A percentile compares a stretch with the other conserved stretches of the same genome.
Conservation (phyloP, 2,329 filamentous ascomycete genomes). For the Ceratocystis huliohia region DNA sequence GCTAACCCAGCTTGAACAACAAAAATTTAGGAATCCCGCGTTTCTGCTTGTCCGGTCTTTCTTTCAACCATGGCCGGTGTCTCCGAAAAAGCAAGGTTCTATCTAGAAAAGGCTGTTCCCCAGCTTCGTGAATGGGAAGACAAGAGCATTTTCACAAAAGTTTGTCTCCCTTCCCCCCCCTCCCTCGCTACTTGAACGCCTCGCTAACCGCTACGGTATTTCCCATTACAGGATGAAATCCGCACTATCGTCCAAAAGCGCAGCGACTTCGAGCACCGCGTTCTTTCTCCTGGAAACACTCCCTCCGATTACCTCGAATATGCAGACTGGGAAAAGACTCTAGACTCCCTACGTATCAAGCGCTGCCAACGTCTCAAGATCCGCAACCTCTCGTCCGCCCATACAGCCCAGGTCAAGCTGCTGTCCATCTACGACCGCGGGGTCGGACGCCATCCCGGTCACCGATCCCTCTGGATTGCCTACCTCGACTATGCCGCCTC, state of each 20-base stretch:
- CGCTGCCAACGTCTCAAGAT: conserved; percentile 70
- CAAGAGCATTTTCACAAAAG: conserved; percentile 79
- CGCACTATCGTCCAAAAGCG: conserved; percentile 76
- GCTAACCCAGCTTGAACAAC: too few relatives aligned
- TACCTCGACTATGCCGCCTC: conserved; percentile 72
- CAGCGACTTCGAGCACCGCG: conserved; percentile 82
- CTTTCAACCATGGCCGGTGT: conserved; percentile 56
- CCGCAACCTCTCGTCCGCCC: conserved; percentile 49
- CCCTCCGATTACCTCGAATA: conserved; percentile 75
- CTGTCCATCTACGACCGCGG: conserved; percentile 83
- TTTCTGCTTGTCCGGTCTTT: background rate
- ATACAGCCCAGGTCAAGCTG: conserved; percentile 67
- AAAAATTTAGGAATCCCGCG: too few relatives aligned
- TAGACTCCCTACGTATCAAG: conserved; percentile 68
- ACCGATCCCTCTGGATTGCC: conserved; percentile 72
- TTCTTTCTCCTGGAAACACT: conserved; percentile 67
- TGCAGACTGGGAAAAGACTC: conserved; percentile 55
- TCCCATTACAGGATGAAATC: conserved; percentile 61
- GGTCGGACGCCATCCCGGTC: conserved; percentile 71
- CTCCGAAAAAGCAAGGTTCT: conserved; percentile 89
- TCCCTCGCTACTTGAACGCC: background rate
- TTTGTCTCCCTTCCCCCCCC: conserved; percentile 28
- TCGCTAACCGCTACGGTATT: conserved; percentile 14
- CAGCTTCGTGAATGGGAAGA: conserved; percentile 86
- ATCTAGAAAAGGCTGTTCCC: conserved; percentile 80